A percentile compares a stretch with the other conserved stretches of the same genome.
These are phyloP conservation scores for Pichia cactophila DNA, from an alignment of 1,139 yeast genomes.

Conservation along the genomic window DNA sequence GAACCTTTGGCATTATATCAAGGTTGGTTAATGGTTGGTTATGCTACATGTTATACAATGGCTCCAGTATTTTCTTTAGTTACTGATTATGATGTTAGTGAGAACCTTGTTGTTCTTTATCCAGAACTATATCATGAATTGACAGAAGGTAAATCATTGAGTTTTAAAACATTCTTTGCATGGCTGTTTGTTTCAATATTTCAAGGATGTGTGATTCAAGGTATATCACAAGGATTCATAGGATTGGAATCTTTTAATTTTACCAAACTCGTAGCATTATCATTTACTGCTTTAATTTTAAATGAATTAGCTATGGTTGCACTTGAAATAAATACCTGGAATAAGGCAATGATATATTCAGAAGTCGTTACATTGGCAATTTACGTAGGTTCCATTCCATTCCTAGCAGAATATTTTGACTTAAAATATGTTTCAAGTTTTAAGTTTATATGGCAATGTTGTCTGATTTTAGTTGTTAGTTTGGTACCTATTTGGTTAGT, in stretches of 20 bases:
- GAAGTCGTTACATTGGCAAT: conserved; percentile 62
- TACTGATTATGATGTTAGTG: conserved; percentile 85
- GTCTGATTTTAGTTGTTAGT: conserved; percentile 59
- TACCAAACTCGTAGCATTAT: conserved; percentile 72
- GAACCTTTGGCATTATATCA: conserved; percentile 92
- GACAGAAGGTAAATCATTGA: conserved; percentile 78
- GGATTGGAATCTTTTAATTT: conserved; percentile 52
- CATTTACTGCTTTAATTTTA: conserved; percentile 70
- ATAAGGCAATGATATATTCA: conserved; percentile 62
- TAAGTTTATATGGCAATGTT: conserved; percentile 62
- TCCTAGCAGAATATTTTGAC: conserved; percentile 78
- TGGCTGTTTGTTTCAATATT: conserved; percentile 86
- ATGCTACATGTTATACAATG: conserved; percentile 96
- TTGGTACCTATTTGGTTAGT: conserved; percentile 87
- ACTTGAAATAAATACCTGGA: conserved; percentile 87
- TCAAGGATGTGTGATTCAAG: conserved; percentile 81
- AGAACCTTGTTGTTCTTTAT: conserved; percentile 77
- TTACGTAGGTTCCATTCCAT: conserved; percentile 72
- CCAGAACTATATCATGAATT: conserved; percentile 94
- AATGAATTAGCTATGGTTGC: conserved; percentile 95
- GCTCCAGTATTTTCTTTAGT: conserved; percentile 95
- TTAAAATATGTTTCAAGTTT: conserved; percentile 52
- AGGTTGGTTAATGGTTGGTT: conserved; percentile 98
- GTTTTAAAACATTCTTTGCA: conserved; percentile 79
- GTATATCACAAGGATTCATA: conserved; percentile 68